Percentiles rank a stretch among this genome's conserved stretches.
These are phyloP conservation scores for Curvularia spicifera DNA, from an alignment of 2,329 filamentous ascomycete genomes.

Conservation along the genomic window DNA sequence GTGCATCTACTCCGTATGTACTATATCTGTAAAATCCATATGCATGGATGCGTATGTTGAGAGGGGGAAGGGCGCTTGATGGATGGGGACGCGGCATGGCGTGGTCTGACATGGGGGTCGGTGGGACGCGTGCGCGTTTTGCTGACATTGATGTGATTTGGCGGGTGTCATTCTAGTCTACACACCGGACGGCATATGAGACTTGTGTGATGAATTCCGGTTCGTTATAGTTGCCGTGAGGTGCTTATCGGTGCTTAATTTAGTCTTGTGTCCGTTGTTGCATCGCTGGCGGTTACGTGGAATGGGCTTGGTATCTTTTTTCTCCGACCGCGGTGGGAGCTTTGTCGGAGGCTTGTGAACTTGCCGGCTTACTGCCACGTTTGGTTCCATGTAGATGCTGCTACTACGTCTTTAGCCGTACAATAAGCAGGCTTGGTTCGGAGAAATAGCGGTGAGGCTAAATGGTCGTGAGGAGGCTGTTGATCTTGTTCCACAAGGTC, in stretches of 20 bases:
- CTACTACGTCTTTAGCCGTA: background rate
- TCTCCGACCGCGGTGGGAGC: background rate
- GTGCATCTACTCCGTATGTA: background rate
- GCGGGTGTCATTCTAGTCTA: background rate
- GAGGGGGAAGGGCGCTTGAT: background rate
- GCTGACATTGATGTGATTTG: background rate
- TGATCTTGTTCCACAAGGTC: background rate
- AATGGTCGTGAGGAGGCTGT: background rate
- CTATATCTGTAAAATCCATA: background rate
- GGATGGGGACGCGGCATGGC: background rate
- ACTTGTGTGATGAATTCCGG: background rate
- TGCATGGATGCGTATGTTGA: background rate
- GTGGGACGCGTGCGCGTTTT: background rate
- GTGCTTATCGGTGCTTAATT: background rate
- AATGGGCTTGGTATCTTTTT: background rate
- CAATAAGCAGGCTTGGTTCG: background rate
- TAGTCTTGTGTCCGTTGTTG: background rate
- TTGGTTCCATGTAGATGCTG: background rate
- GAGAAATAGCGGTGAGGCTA: background rate
- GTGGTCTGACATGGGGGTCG: background rate
- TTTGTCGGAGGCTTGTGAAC: background rate
- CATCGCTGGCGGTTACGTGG: background rate
- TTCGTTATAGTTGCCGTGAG: background rate
- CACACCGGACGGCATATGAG: background rate
- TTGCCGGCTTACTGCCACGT: slow-evolving; percentile 1